Percentiles rank a stretch among this genome's conserved stretches.
phyloP scores from a whole-genome alignment of 2,329 filamentous ascomycete genomes.

The Davidsoniella virescens region DNA sequence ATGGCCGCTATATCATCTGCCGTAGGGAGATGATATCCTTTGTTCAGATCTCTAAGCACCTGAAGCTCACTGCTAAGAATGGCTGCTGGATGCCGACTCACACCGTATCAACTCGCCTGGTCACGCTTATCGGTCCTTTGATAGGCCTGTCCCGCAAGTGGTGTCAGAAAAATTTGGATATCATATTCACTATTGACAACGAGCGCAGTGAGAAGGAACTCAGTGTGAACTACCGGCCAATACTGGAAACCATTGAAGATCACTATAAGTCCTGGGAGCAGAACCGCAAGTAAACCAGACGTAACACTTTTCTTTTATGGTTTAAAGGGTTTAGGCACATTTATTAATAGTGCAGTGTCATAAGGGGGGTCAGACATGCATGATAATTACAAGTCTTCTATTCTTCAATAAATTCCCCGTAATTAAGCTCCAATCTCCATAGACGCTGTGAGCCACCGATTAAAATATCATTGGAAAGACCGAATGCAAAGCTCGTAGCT shows the following conservation, averaged over 20 bases:
- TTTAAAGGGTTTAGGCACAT: no score
- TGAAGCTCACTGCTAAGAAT: constrained; percentile 8
- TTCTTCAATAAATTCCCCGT: background rate
- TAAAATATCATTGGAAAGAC: constrained; percentile 8
- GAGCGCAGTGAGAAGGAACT: constrained; percentile 15
- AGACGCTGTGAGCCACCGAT: constrained; percentile 7
- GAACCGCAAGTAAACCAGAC: background rate
- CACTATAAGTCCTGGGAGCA: constrained; percentile 4
- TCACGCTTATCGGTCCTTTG: background rate
- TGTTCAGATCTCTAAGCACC: constrained; percentile 11
- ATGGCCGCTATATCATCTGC: constrained; percentile 12
- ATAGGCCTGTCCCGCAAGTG: constrained; percentile 13
- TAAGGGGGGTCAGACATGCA: background rate
- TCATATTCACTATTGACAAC: constrained; percentile 16
- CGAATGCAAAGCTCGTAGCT: constrained; percentile 11
- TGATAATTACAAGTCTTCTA: background rate
- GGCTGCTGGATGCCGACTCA: constrained; percentile 14
- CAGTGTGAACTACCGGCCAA: constrained; percentile 14
- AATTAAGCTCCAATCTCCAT: constrained; percentile 10
- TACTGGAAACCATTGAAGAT: background rate
- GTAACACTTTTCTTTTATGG: background rate
- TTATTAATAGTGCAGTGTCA: background rate
- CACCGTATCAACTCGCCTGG: background rate
- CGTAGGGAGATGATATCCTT: constrained; percentile 5
- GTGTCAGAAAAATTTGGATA: constrained; percentile 15